phyloP scores from a whole-genome alignment of 73 alveolate genomes.

The Stentor roeselii region DNA sequence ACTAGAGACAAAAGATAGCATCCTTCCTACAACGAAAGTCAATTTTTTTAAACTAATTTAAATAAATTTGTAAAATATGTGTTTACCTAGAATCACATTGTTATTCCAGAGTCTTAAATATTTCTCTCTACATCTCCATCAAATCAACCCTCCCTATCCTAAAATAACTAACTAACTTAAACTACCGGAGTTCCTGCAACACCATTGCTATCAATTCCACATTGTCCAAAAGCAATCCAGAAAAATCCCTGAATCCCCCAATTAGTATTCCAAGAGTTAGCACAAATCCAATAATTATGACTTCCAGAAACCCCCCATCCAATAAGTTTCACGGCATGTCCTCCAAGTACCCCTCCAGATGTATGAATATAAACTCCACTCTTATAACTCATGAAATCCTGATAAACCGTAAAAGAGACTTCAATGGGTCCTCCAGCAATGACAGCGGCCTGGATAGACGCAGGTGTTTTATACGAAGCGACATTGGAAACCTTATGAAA shows the following conservation, averaged over 20 bases:
- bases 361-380: conserved; percentile 72
- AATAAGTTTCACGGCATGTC: conserved; percentile 73
- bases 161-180: neutral
- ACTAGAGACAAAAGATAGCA: too few species aligned
- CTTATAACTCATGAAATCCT: conserved; percentile 78
- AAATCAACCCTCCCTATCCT: too few species aligned
- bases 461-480: neutral
- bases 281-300: conserved; percentile 78
- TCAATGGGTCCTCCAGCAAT: conserved; percentile 1
- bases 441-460: neutral
- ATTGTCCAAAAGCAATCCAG: conserved; percentile 12
- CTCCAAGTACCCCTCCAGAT: conserved; percentile 70
- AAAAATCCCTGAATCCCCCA: conserved; percentile 81
- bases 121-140: too few species aligned
- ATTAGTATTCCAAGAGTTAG: conserved; percentile 73
- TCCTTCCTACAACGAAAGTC: too few species aligned
- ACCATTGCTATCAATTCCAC: neutral
- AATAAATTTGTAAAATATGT: too few species aligned
- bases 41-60: too few species aligned
- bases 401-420: conserved; percentile 70
- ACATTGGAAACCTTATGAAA: neutral
- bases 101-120: too few species aligned
- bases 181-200: neutral
- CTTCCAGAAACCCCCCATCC: conserved; percentile 79
- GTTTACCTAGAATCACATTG: too few species aligned